Conservation (phyloP, 2,329 filamentous ascomycete species). For the Lomentospora prolificans region DNA sequence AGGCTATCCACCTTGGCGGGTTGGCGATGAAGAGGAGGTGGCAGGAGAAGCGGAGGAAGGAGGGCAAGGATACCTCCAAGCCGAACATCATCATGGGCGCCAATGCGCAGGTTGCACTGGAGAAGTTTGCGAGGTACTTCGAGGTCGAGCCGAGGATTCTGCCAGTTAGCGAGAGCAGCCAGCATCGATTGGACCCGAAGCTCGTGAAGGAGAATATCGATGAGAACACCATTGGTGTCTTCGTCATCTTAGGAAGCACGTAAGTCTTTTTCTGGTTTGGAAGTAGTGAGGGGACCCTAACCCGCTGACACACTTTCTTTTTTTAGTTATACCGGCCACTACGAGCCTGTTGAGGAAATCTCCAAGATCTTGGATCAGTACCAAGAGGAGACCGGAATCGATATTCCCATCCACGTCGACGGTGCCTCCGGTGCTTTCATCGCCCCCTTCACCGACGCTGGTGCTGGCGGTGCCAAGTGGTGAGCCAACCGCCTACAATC, state of each 20-base stretch:
- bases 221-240: slow-evolving; percentile 69
- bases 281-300: neutral
- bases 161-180: slow-evolving; percentile 50
- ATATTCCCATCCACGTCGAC: slow-evolving; percentile 61
- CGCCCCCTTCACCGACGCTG: slow-evolving; percentile 48
- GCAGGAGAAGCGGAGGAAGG: slow-evolving; percentile 51
- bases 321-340: slow-evolving; percentile 55
- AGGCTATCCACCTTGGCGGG: slow-evolving; percentile 61
- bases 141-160: slow-evolving; percentile 60
- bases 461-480: slow-evolving; percentile 49
- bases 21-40: slow-evolving; percentile 67
- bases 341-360: slow-evolving; percentile 61
- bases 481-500: slow-evolving; percentile 15
- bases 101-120: slow-evolving; percentile 62
- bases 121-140: slow-evolving; percentile 67
- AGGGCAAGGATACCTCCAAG: slow-evolving; percentile 51
- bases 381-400: slow-evolving; percentile 48
- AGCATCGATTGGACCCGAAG: slow-evolving; percentile 52
- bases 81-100: slow-evolving; percentile 69
- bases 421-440: slow-evolving; percentile 52
- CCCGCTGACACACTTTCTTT: no score
- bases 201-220: slow-evolving; percentile 58
- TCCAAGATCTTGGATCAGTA: slow-evolving; percentile 54
- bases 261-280: neutral
- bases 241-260: slow-evolving; percentile 61